Evolutionary conservation across 306 rosid genomes (phyloP).

Genomic region (Geum urbanum): DNA sequence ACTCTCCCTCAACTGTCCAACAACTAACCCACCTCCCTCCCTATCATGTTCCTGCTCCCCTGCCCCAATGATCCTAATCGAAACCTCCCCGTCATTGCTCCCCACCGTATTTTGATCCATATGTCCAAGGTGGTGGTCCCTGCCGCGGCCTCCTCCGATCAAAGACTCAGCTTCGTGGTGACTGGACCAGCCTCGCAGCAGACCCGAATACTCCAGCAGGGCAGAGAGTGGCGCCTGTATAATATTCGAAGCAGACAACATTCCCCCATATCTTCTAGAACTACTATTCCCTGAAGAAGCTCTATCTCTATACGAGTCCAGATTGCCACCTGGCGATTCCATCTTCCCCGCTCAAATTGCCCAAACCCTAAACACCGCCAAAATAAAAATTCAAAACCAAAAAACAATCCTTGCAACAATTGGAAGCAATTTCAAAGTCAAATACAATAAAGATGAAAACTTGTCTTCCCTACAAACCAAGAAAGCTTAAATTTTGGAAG

Average conservation of each 20-base stretch:
- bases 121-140: constrained; percentile 35
- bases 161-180: constrained; percentile 44
- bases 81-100: constrained; percentile 69
- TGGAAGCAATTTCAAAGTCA: not conserved
- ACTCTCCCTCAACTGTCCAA: constrained; percentile 45
- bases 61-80: constrained; percentile 75
- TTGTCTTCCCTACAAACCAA: constrained; percentile 7
- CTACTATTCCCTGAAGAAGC: constrained; percentile 31
- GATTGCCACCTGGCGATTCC: constrained; percentile 54
- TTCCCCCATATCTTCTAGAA: constrained; percentile 58
- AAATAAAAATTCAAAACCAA: not conserved
- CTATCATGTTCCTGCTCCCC: constrained; percentile 53
- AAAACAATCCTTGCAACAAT: not conserved
- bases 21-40: constrained; percentile 56
- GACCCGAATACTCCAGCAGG: constrained; percentile 69
- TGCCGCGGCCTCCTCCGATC: constrained; percentile 28
- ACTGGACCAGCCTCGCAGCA: constrained; percentile 53
- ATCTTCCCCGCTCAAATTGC: constrained; percentile 33
- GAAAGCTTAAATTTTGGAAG: constrained; percentile 3
- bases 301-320: constrained; percentile 49
- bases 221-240: constrained; percentile 78
- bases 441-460: not conserved
- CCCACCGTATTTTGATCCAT: constrained; percentile 28
- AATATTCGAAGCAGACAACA: constrained; percentile 53
- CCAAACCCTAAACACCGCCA: constrained; percentile 47